These are phyloP conservation scores for Helicostylum pulchrum DNA, from an alignment of 192 early-diverging fungal genomes.

Conservation along the genomic window DNA sequence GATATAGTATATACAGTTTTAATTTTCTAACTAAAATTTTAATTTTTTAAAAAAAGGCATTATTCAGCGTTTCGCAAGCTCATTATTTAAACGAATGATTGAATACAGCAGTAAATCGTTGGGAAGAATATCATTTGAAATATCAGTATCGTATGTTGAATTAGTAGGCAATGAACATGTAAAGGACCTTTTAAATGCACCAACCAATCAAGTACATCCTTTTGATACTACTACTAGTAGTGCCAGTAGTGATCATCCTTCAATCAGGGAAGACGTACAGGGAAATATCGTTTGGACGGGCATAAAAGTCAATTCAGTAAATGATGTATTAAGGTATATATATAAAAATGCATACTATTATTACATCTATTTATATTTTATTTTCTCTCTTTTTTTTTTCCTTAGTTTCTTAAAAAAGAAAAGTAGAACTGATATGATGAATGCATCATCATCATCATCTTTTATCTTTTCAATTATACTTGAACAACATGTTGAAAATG, in stretches of 20 bases:
- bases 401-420: slow-evolving; percentile 52
- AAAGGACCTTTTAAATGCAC: slow-evolving; percentile 72
- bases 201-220: too few relatives aligned
- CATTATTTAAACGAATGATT: slow-evolving; percentile 50
- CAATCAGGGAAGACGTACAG: slow-evolving; percentile 75
- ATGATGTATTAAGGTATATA: slow-evolving; percentile 51
- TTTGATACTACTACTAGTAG: too few relatives aligned
- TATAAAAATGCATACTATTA: slow-evolving; percentile 12
- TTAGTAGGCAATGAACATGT: slow-evolving; percentile 83
- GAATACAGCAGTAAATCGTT: slow-evolving; percentile 33
- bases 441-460: slow-evolving; percentile 87
- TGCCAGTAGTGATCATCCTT: slow-evolving; percentile 14
- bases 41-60: slow-evolving; percentile 38
- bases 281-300: slow-evolving; percentile 79
- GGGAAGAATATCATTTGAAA: slow-evolving; percentile 36
- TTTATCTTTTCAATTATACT: slow-evolving; percentile 93
- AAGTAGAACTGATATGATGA: slow-evolving; percentile 94
- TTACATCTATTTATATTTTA: slow-evolving; percentile 35
- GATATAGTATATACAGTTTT: too few relatives aligned
- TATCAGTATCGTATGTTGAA: slow-evolving; percentile 84
- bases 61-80: slow-evolving; percentile 64
- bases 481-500: slow-evolving; percentile 58
- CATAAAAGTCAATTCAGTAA: slow-evolving; percentile 68
- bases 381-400: slow-evolving; percentile 49
- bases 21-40: too few relatives aligned